A percentile compares a stretch with the other conserved stretches of the same genome.
These are phyloP conservation scores for Cutaneotrichosporon cavernicola DNA, from an alignment of 1,284 basidiomycete species.

Conservation along the genomic window DNA sequence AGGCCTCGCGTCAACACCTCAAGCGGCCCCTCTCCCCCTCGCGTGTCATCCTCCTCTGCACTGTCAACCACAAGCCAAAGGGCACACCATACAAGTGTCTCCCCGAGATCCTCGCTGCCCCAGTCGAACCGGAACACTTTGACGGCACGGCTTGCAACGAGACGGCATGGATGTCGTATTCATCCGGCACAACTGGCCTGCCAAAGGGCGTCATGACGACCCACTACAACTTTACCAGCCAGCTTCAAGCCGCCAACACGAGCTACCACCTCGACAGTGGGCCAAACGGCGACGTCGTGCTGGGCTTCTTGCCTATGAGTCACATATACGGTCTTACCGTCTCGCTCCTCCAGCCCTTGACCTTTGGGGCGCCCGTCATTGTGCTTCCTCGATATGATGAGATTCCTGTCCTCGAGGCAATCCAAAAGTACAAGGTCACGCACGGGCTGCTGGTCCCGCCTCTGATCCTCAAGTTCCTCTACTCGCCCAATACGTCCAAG, in stretches of 20 bases:
- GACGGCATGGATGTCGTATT: constrained; percentile 59
- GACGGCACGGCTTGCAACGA: constrained; percentile 13
- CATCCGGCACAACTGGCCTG: constrained; percentile 61
- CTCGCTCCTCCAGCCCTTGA: constrained; percentile 63
- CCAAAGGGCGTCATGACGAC: constrained; percentile 58
- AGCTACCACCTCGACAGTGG: constrained; percentile 8
- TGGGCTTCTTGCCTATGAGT: constrained; percentile 26
- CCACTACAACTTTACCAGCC: constrained; percentile 62
- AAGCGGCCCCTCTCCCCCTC: constrained; percentile 19
- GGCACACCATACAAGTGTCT: constrained; percentile 18
- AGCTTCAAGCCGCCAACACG: constrained; percentile 27
- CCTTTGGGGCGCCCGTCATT: constrained; percentile 62
- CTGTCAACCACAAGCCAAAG: constrained; percentile 23
- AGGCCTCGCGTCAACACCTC: constrained; percentile 29
- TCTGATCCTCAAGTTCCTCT: constrained; percentile 62
- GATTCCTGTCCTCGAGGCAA: constrained; percentile 62
- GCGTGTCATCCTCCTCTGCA: constrained; percentile 39
- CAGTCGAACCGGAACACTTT: constrained; percentile 16
- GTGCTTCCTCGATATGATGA: constrained; percentile 66
- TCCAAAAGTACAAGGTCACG: constrained; percentile 70
- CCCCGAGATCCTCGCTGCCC: constrained; percentile 13
- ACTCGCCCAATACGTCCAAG: constrained; percentile 62
- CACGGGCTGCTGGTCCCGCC: constrained; percentile 75
- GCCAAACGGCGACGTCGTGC: constrained; percentile 15
- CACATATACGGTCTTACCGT: constrained; percentile 28